Evolutionary conservation across 2,329 filamentous ascomycete species (phyloP).

Genomic region (Aspergillus pseudoviridinutans): DNA sequence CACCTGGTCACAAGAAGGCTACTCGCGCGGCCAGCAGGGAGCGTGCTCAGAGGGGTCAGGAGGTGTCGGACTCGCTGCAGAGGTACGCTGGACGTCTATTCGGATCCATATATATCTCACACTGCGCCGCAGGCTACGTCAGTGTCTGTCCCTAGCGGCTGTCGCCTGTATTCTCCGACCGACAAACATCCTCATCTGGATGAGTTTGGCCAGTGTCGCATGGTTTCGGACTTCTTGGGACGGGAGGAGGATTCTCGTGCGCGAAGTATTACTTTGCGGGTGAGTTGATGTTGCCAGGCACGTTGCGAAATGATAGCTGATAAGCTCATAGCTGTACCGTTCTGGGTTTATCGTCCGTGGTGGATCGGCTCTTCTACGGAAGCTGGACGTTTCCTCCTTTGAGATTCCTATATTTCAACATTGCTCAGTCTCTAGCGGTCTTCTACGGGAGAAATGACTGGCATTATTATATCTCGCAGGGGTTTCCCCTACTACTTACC

Average conservation of each 20-base stretch:
- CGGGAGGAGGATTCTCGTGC: slow-evolving; percentile 51
- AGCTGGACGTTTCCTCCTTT: slow-evolving; percentile 85
- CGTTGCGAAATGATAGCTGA: slow-evolving; percentile 6
- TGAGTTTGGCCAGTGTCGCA: slow-evolving; percentile 57
- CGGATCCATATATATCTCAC: background rate
- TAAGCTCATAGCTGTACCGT: slow-evolving; percentile 47
- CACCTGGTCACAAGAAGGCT: slow-evolving; percentile 25
- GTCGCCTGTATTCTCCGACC: slow-evolving; percentile 81
- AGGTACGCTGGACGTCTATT: slow-evolving; percentile 22
- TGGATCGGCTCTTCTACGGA: slow-evolving; percentile 77
- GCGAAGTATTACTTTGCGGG: slow-evolving; percentile 62
- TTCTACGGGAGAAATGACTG: slow-evolving; percentile 89
- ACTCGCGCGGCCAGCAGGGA: slow-evolving; percentile 7
- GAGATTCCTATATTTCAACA: slow-evolving; percentile 85
- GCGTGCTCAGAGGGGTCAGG: slow-evolving; percentile 1
- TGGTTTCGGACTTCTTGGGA: slow-evolving; percentile 43
- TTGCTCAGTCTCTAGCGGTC: slow-evolving; percentile 78
- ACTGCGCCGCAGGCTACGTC: slow-evolving; percentile 46
- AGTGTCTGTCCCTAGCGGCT: slow-evolving; percentile 71
- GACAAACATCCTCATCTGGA: slow-evolving; percentile 86
- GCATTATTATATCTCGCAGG: slow-evolving; percentile 92
- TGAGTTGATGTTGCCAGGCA: slow-evolving; percentile 18
- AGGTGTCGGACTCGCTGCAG: slow-evolving; percentile 12
- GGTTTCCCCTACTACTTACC: slow-evolving; percentile 79
- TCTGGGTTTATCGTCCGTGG: slow-evolving; percentile 59